Evolutionary conservation across 768 basidiomycete species (phyloP).

Genomic region (Kwoniella mangroviensis): DNA sequence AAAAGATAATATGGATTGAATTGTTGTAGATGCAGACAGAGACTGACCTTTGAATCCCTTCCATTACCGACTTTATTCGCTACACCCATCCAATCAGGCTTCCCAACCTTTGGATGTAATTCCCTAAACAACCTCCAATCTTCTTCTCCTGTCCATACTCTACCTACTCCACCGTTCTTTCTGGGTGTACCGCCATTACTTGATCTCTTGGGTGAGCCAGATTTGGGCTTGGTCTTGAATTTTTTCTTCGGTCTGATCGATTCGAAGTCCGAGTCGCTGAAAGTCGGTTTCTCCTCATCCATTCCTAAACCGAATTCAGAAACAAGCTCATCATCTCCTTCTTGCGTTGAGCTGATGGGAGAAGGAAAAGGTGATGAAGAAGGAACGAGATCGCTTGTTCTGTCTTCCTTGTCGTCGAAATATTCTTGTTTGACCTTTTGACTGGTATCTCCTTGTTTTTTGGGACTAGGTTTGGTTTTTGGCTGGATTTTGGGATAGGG

Average conservation of each 20-base stretch:
- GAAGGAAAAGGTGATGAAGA: neutral
- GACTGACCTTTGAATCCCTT: conserved; percentile 27
- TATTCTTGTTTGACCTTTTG: neutral
- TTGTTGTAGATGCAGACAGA: too few species aligned
- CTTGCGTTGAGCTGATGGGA: neutral
- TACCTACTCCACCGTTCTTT: neutral
- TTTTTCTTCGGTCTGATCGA: neutral
- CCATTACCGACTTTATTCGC: conserved; percentile 15
- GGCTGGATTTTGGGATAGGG: neutral
- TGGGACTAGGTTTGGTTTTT: neutral
- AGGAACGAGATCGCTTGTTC: neutral
- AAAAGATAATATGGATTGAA: neutral
- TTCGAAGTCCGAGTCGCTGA: neutral
- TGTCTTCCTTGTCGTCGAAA: neutral
- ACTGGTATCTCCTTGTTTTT: neutral
- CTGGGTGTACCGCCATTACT: neutral
- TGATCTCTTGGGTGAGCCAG: neutral
- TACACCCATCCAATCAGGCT: conserved; percentile 21
- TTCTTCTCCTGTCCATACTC: conserved; percentile 21
- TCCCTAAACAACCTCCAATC: conserved; percentile 22
- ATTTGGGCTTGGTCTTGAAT: neutral
- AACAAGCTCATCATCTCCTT: neutral
- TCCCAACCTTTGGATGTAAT: conserved; percentile 20
- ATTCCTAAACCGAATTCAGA: neutral
- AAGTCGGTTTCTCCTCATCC: neutral